Evolutionary conservation across 2,329 filamentous ascomycete species (phyloP).

Genomic region (Fusarium subglutinans): DNA sequence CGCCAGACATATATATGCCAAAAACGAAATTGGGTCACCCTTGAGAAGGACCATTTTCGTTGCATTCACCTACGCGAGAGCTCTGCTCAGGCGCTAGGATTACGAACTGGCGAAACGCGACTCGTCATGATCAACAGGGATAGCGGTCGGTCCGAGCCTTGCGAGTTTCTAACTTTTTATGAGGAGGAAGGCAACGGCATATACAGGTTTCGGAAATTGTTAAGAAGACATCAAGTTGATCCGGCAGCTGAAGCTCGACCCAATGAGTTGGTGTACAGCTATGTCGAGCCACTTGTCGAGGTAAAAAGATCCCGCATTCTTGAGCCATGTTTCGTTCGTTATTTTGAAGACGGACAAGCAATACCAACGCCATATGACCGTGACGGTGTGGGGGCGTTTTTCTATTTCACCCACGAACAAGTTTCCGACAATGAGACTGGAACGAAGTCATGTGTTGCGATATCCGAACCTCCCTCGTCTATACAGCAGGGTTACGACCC

Average conservation of each 20-base stretch:
- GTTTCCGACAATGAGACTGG: not conserved
- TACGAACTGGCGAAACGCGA: conserved; percentile 67
- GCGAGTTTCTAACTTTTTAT: conserved; percentile 59
- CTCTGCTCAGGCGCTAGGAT: conserved; percentile 42
- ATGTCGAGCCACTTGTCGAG: conserved; percentile 48
- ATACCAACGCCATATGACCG: conserved; percentile 73
- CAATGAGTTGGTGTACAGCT: conserved; percentile 70
- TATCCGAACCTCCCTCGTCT: conserved; percentile 47
- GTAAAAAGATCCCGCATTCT: conserved; percentile 55
- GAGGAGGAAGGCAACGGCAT: conserved; percentile 24
- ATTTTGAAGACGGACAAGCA: conserved; percentile 54
- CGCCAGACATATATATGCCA: conserved; percentile 73
- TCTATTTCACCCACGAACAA: conserved; percentile 64
- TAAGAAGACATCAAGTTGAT: conserved; percentile 58
- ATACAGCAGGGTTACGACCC: conserved; percentile 68
- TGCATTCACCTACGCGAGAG: conserved; percentile 55
- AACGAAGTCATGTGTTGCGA: conserved; percentile 44
- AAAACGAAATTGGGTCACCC: conserved; percentile 69
- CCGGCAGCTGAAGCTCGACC: conserved; percentile 46
- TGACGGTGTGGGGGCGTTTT: conserved; percentile 72
- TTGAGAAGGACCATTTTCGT: conserved; percentile 62
- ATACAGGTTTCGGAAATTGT: conserved; percentile 60
- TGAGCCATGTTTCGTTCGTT: conserved; percentile 68
- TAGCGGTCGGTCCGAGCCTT: conserved; percentile 63
- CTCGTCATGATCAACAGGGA: conserved; percentile 52